Evolutionary conservation across 495 filamentous ascomycete genomes (phyloP).

Genomic region (Umbilicaria muhlenbergii): DNA sequence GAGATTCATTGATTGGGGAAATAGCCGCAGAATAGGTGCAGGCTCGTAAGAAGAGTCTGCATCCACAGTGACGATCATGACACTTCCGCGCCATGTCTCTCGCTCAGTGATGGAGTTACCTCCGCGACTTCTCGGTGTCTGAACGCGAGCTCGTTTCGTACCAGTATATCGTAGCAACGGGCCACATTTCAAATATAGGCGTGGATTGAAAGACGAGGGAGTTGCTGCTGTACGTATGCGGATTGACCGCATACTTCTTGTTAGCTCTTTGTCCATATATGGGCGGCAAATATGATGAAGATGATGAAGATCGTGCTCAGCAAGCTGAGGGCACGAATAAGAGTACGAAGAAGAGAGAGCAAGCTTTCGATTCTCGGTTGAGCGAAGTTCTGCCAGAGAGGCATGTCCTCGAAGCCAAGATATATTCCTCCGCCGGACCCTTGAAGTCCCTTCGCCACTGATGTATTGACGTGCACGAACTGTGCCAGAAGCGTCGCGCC

Average conservation of each 20-base stretch:
- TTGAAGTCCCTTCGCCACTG: neutral
- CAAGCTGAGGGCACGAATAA: constrained; percentile 11
- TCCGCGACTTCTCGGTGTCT: constrained; percentile 16
- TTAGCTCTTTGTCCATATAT: constrained; percentile 19
- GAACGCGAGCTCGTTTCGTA: constrained; percentile 30
- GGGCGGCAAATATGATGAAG: constrained; percentile 13
- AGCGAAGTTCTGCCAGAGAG: neutral
- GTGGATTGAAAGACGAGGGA: constrained; percentile 62
- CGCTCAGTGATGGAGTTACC: constrained; percentile 28
- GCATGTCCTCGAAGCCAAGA: too few species aligned
- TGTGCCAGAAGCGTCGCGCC: neutral
- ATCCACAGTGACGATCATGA: constrained; percentile 89
- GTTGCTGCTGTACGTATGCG: constrained; percentile 24
- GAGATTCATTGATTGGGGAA: constrained; percentile 72
- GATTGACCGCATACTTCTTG: constrained; percentile 20
- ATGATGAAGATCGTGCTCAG: constrained; percentile 11
- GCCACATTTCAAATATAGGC: constrained; percentile 74
- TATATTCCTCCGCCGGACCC: neutral
- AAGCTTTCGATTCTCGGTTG: neutral
- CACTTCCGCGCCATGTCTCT: constrained; percentile 80
- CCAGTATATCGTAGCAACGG: constrained; percentile 82
- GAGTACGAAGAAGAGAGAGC: constrained; percentile 8
- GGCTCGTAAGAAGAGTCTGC: constrained; percentile 65
- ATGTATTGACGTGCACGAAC: constrained; percentile 6
- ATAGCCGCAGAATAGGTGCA: constrained; percentile 62